These are phyloP conservation scores for Trifolium subterraneum DNA, from an alignment of 306 rosid genomes.

Conservation along the genomic window DNA sequence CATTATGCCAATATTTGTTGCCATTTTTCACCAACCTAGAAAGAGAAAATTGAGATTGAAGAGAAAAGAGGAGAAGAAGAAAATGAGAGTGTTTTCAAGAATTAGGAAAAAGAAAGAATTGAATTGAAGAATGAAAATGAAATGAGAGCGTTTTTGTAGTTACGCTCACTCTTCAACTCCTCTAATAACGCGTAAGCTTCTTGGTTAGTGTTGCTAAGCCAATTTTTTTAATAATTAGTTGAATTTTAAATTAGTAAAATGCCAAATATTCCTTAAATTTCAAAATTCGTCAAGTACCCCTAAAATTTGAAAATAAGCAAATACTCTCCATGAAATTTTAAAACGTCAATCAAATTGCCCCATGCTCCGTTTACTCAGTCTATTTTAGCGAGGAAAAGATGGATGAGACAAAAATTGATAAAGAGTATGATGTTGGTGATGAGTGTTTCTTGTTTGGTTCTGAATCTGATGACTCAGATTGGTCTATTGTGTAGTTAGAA, in stretches of 20 bases:
- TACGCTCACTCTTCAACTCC: neutral
- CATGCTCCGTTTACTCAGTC: no score
- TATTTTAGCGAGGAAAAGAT: no score
- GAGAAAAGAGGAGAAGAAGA: neutral
- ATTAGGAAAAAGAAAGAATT: constrained; percentile 29
- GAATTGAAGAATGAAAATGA: constrained; percentile 23
- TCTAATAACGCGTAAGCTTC: constrained; percentile 18
- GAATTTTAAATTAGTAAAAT: constrained; percentile 11
- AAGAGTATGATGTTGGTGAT: no score
- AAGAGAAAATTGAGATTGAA: neutral
- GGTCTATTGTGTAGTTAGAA: no score
- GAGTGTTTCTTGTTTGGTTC: no score
- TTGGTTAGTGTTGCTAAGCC: constrained; percentile 23
- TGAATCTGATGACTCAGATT: no score
- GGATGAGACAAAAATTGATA: no score
- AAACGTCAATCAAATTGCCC: no score
- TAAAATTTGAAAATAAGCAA: no score
- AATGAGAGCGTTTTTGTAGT: constrained; percentile 9
- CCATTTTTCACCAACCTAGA: constrained; percentile 55
- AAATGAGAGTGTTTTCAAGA: neutral
- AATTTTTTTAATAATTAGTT: neutral
- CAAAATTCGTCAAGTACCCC: no score
- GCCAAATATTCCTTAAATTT: no score
- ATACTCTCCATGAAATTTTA: no score
- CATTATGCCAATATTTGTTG: constrained; percentile 91